Percentiles rank a stretch among this genome's conserved stretches.
These are phyloP conservation scores for Pythium oligandrum DNA, from an alignment of 352 stramenopile genomes.

Conservation along the genomic window DNA sequence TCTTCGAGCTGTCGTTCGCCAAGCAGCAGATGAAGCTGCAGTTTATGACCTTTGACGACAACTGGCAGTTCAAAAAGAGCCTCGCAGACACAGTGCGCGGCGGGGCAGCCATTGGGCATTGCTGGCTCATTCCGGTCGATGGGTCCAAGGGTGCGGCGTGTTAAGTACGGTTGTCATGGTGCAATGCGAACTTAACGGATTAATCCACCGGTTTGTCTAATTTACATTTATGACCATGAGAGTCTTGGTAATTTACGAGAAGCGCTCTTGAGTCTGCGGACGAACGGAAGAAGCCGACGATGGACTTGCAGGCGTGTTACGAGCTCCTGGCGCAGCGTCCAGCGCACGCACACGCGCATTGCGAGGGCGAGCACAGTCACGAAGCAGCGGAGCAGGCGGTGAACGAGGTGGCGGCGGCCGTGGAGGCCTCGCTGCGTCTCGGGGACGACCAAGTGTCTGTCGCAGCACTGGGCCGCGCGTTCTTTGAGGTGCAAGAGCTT, in stretches of 20 bases:
- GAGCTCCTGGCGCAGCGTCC: constrained; percentile 58
- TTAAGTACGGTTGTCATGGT: constrained; percentile 4
- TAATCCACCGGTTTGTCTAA: too few relatives aligned
- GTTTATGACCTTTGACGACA: constrained; percentile 64
- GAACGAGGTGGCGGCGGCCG: constrained; percentile 11
- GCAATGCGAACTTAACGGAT: not conserved
- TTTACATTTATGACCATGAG: too few relatives aligned
- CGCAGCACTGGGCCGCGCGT: constrained; percentile 28
- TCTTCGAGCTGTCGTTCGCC: constrained; percentile 67
- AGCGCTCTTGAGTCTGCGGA: too few relatives aligned
- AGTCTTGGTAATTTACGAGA: too few relatives aligned
- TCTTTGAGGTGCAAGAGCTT: constrained; percentile 53
- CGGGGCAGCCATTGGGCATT: constrained; percentile 43
- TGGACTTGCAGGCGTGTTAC: constrained; percentile 70
- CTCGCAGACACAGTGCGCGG: constrained; percentile 37
- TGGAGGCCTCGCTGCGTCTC: constrained; percentile 8
- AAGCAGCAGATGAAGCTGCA: constrained; percentile 50
- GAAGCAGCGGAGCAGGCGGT: constrained; percentile 5
- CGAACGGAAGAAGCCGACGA: constrained; percentile 8
- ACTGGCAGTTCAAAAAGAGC: constrained; percentile 49
- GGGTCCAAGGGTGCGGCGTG: constrained; percentile 39
- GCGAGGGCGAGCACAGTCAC: constrained; percentile 28
- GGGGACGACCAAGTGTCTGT: constrained; percentile 6
- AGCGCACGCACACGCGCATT: constrained; percentile 51
- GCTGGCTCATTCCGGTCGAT: constrained; percentile 66